phyloP scores from a whole-genome alignment of 768 basidiomycete species.

The Tylopilus rubrobrunneus region DNA sequence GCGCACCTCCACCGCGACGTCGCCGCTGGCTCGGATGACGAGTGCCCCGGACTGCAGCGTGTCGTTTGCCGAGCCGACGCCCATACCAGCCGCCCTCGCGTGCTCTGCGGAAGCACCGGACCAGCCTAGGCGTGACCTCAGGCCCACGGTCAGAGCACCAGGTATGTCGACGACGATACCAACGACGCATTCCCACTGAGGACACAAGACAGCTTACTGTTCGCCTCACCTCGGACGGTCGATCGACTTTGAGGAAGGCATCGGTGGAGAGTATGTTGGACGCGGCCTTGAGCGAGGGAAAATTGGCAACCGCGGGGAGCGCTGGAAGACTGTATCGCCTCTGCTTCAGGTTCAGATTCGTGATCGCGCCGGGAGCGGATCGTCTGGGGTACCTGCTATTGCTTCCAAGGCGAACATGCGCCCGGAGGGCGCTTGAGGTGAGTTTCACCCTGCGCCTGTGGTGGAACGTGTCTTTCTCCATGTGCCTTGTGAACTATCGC shows the following conservation, averaged over 20 bases:
- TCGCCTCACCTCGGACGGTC: conserved; percentile 41
- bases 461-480: conserved; percentile 31
- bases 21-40: conserved; percentile 11
- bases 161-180: background rate
- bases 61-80: conserved; percentile 2
- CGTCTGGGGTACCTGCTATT: background rate
- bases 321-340: too few species aligned
- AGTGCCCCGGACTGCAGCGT: conserved; percentile 12
- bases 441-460: conserved; percentile 45
- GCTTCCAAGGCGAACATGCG: background rate
- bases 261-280: conserved; percentile 14
- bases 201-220: conserved; percentile 66
- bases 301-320: background rate
- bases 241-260: conserved; percentile 40
- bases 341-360: conserved; percentile 6
- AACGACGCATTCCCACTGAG: conserved; percentile 45
- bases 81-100: background rate
- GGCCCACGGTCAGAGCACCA: too few species aligned
- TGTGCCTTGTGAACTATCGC: background rate
- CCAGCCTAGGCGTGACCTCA: background rate
- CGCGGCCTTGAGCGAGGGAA: background rate
- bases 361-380: background rate
- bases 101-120: conserved; percentile 1
- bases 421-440: conserved; percentile 1
- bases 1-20: conserved; percentile 4